Conservation (phyloP, 176 grass and related monocot genomes). For the barley (Hordeum vulgare) region MorexV3_pseudomolecules_assembly NC_058518.1:370429897-370430396, state of each 20-base stretch:
- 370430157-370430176: constrained; percentile 98
- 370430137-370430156: constrained; percentile 92
- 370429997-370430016: constrained; percentile 30
- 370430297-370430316: constrained; percentile 83
- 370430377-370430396: constrained; percentile 12
- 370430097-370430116: constrained; percentile 77
- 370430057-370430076: constrained; percentile 42
- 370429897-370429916: background rate
- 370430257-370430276: constrained; percentile 97
- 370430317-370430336: constrained; percentile 85
- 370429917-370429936: constrained; percentile 42
- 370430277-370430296: constrained; percentile 95
- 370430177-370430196: constrained; percentile 80
- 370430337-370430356: constrained; percentile 77
- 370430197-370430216: constrained; percentile 77
- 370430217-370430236: constrained; percentile 97
- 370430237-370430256: constrained; percentile 88
- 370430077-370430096: constrained; percentile 79
- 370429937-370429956: constrained; percentile 31
- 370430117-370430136: constrained; percentile 73
- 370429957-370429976: constrained; percentile 39
- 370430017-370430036: constrained; percentile 25
- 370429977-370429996: constrained; percentile 31
- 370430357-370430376: constrained; percentile 96
- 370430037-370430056: constrained; percentile 35